A percentile compares a stretch with the other conserved stretches of the same genome.
phyloP scores from a whole-genome alignment of 2,329 filamentous ascomycete genomes.

The Gnomoniopsis sp. region DNA sequence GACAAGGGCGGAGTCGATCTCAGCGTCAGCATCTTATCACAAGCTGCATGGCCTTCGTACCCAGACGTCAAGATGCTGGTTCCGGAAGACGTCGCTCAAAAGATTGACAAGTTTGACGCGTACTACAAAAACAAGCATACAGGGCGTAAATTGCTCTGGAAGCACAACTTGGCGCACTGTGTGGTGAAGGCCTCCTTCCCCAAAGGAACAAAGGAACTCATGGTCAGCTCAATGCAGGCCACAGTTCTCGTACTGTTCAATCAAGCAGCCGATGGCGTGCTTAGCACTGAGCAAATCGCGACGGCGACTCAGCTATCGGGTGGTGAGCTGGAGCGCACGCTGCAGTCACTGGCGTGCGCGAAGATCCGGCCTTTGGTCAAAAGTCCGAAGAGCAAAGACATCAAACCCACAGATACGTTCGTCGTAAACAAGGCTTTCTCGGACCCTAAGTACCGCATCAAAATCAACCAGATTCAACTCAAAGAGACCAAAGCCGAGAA shows the following conservation, averaged over 20 bases:
- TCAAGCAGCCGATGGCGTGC: constrained; percentile 56
- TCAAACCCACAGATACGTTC: constrained; percentile 77
- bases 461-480: constrained; percentile 98
- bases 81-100: constrained; percentile 69
- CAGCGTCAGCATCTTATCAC: constrained; percentile 84
- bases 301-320: constrained; percentile 71
- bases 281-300: constrained; percentile 74
- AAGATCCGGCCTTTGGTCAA: constrained; percentile 83
- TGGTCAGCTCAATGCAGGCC: constrained; percentile 89
- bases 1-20: constrained; percentile 62
- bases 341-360: constrained; percentile 92
- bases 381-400: constrained; percentile 78
- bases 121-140: constrained; percentile 91
- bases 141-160: constrained; percentile 84
- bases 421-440: constrained; percentile 73
- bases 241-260: constrained; percentile 92
- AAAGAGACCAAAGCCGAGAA: constrained; percentile 96
- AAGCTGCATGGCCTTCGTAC: constrained; percentile 90
- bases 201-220: constrained; percentile 78
- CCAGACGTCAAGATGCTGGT: constrained; percentile 66
- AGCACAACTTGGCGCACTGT: constrained; percentile 88
- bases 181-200: constrained; percentile 78
- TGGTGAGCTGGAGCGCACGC: constrained; percentile 77
- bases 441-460: constrained; percentile 83
- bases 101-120: constrained; percentile 75